Evolutionary conservation across 2,329 filamentous ascomycete genomes (phyloP).

Genomic region (Alternaria solani): DNA sequence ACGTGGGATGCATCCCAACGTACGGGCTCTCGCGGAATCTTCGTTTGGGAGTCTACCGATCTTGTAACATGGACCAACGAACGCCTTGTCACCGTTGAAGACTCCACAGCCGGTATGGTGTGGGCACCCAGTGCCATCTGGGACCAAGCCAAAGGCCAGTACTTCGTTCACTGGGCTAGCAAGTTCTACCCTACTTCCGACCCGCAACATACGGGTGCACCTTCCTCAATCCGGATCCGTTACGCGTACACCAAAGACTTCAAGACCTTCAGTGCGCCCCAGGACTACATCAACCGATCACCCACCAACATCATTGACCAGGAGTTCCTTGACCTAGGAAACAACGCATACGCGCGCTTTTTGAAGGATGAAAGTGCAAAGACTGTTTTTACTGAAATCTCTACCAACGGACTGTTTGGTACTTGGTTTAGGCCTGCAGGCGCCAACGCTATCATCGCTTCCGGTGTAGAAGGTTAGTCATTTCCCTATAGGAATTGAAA

Average conservation of each 20-base stretch:
- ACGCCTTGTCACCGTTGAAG: constrained; percentile 60
- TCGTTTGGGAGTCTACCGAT: constrained; percentile 64
- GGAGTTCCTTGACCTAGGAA: constrained; percentile 61
- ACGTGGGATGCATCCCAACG: constrained; percentile 63
- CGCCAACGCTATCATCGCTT: constrained; percentile 51
- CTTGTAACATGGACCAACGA: constrained; percentile 60
- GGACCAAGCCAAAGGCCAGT: constrained; percentile 57
- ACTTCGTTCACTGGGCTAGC: constrained; percentile 60
- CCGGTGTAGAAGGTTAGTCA: constrained; percentile 27
- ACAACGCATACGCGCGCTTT: constrained; percentile 60
- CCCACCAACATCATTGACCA: constrained; percentile 63
- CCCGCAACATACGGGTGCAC: constrained; percentile 57
- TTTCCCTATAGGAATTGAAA: no score
- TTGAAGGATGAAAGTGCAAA: constrained; percentile 64
- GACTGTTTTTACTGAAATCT: constrained; percentile 61
- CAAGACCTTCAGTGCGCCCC: constrained; percentile 59
- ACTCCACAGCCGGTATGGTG: constrained; percentile 64
- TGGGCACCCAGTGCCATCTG: constrained; percentile 67
- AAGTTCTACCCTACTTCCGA: constrained; percentile 59
- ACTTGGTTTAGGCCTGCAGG: constrained; percentile 62
- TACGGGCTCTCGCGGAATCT: constrained; percentile 61
- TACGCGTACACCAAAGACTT: constrained; percentile 66
- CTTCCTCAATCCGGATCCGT: constrained; percentile 57
- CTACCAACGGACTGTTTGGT: constrained; percentile 60
- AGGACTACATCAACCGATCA: constrained; percentile 60